A percentile compares a stretch with the other conserved stretches of the same genome.
phyloP scores from a whole-genome alignment of 106 monocot species.

The Acorus calamus region DNA sequence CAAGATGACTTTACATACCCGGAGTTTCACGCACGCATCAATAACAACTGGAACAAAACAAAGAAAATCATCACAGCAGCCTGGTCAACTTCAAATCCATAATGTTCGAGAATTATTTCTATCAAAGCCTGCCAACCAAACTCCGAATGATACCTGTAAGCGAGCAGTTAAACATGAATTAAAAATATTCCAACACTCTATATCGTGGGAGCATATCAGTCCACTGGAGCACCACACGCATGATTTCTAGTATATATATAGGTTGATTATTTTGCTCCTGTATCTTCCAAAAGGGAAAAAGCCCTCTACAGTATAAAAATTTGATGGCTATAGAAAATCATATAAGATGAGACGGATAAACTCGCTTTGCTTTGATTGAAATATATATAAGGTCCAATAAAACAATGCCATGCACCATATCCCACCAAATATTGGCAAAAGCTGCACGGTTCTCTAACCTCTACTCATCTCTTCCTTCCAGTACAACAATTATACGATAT shows the following conservation, averaged over 20 bases:
- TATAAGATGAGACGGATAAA: constrained; percentile 8
- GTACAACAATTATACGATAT: background rate
- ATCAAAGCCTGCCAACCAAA: constrained; percentile 83
- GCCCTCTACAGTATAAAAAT: too few species aligned
- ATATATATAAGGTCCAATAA: constrained; percentile 61
- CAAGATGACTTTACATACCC: constrained; percentile 37
- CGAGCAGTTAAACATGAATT: too few species aligned
- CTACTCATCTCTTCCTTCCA: constrained; percentile 89
- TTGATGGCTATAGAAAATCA: background rate
- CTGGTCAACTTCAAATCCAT: constrained; percentile 76
- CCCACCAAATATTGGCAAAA: constrained; percentile 98
- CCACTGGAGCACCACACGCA: too few species aligned
- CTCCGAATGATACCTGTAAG: constrained; percentile 83
- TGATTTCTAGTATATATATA: too few species aligned
- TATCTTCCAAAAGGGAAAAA: too few species aligned
- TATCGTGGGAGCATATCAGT: too few species aligned
- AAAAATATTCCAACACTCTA: too few species aligned
- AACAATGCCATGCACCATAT: constrained; percentile 70
- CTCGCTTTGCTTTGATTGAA: constrained; percentile 76
- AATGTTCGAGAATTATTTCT: constrained; percentile 75
- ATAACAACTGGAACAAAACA: constrained; percentile 73
- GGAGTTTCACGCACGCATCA: constrained; percentile 87
- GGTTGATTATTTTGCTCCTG: too few species aligned
- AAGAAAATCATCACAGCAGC: constrained; percentile 73
- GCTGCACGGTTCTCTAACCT: constrained; percentile 87